Conservation (phyloP, 305 asterid genomes). For the Solanum hybrid region DNA sequence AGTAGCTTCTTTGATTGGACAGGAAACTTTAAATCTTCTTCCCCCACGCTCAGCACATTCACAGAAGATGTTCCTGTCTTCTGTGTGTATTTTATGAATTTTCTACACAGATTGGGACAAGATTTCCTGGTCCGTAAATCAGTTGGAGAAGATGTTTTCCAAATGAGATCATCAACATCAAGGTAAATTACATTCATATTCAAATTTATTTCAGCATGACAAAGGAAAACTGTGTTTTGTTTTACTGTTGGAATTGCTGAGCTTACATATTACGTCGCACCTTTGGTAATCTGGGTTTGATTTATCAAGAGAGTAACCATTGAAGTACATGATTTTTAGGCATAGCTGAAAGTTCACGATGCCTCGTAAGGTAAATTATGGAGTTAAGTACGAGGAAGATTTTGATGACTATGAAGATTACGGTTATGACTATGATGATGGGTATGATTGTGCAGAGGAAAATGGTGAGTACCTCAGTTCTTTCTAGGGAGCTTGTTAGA, state of each 20-base stretch:
- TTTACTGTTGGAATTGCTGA: neutral
- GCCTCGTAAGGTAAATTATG: conserved; percentile 69
- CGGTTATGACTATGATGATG: conserved; percentile 32
- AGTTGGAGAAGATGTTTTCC: neutral
- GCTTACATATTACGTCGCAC: neutral
- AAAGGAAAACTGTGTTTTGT: neutral
- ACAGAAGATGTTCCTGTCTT: neutral
- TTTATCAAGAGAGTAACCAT: neutral
- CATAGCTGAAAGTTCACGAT: conserved; percentile 23
- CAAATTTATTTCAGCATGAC: neutral
- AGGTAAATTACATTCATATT: neutral
- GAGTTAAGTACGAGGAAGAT: conserved; percentile 40
- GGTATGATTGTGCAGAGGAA: conserved; percentile 32
- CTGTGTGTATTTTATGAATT: neutral
- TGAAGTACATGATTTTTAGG: neutral
- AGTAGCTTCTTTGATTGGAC: neutral
- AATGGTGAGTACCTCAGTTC: conserved; percentile 33
- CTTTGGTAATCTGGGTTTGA: neutral
- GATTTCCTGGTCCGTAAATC: neutral
- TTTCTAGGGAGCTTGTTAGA: neutral
- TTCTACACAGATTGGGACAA: neutral
- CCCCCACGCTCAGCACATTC: neutral
- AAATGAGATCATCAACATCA: neutral
- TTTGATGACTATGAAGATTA: conserved; percentile 41
- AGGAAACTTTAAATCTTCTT: neutral